Evolutionary conservation across 1,284 basidiomycete genomes (phyloP), one percentile per base, ranked within the genome.

Genomic region (Entoloma clypeatum): DNA sequence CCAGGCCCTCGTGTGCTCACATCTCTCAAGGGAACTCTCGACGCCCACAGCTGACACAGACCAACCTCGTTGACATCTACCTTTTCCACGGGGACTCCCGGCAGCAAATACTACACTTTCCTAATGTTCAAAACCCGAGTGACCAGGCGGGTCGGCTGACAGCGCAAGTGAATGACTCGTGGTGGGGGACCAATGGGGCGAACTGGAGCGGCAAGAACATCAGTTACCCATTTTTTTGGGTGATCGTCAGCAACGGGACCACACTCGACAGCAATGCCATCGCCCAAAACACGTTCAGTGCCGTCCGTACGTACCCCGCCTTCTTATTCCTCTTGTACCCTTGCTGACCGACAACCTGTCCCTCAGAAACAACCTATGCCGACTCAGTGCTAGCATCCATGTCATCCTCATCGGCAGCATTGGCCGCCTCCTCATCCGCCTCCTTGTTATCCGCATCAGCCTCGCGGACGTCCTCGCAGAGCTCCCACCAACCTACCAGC

Each of bases 201-300:
- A 49, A 64, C 11, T 82, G 75, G 71, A 60, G 69, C 44, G 76
- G 77, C 36, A 44, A 52, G 29, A 74, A 84, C 53, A 60, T 72
- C 40, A 64, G 74, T 9, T 83, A 77, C 62, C 77, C 81, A 1
- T 89, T 75, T 55, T 89, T 74, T 62, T 92, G 81, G 72, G 68
- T 86, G 36, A 70, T 90, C 50, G 80, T 77, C 9, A 70, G 72
- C 30, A 69, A 68, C 39, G 71, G 77, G 34, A 53, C 60, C 25
- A 60, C 67, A 2, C 65, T 83, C 27, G 69, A 77, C 47, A 75
- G 75, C 26, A 72, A 75, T 14, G 69, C 75, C 49, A 60, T 71
- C 8, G 72, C 80, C 2, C 83, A 86, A 52, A 58, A 83, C 3
- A 86, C 77, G 1, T 92, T 91, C 60, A 70, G 65, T 22, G 87